Evolutionary conservation across 2,329 filamentous ascomycete species (phyloP), one percentile per base, ranked within the genome.

Genomic region (Aspergillus arachidicola): DNA sequence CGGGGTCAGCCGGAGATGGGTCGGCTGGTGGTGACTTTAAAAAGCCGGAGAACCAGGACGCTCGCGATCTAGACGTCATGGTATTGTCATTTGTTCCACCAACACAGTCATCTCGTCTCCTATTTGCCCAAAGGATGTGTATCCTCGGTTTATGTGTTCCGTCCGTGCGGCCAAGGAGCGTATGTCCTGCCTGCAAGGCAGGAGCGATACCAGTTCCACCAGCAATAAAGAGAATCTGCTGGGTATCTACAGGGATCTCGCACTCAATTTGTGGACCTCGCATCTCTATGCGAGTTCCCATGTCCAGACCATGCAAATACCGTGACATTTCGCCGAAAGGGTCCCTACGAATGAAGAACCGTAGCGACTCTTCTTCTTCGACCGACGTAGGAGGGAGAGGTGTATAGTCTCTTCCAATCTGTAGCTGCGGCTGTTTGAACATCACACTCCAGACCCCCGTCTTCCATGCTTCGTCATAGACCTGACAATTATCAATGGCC

Each of bases 151-250:
- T 72, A 10, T 68, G 64, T 5, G 64, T 64, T 36, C 66, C 48
- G 16, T 63, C 68, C 62, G 80, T 73, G 68, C 76, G 65, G 60
- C 66, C 69, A 57, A 73, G 79, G 12, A 94, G 77, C 0, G 87
- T 86, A 64, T 88, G 81, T 1, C 89, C 91, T 46, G 91, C 86
- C 78, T 98, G 94, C 76, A 98, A 79, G 9, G 94, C 95, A 0
- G 94, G 92, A 19, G 93, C 93, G 70, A 99, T 91, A 1, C 95
- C 94, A 0, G 95, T 99, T 0, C 95, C 95, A 2, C 94, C 95
- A 1, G 94, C 95, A 26, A 98, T 81, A 72, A 98, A 97, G 2
- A 97, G 82, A 3, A 97, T 83, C 63, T 85, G 81, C 57, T 80
- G 76, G 30, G 86, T 82, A 61, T 84, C 77, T 6, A 71, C 85